A percentile compares a stretch with the other conserved stretches of the same genome.
phyloP scores from a whole-genome alignment of 768 basidiomycete species.

The Leccinum rimulosum region DNA sequence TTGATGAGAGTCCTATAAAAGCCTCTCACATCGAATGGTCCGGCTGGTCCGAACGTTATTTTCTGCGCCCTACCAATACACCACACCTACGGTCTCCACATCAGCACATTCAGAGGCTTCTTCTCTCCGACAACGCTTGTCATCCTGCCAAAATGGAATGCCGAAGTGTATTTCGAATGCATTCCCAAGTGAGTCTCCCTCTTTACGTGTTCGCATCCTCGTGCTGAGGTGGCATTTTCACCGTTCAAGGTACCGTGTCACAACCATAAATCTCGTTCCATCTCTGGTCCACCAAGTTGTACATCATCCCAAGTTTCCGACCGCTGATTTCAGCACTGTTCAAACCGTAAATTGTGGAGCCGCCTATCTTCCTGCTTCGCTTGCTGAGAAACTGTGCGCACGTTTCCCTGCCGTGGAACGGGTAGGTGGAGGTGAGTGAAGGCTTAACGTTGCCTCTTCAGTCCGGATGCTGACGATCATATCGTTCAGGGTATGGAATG shows the following conservation, averaged over 20 bases:
- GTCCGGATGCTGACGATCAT: constrained; percentile 3
- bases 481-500: constrained; percentile 61
- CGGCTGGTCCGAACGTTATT: constrained; percentile 44
- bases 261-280: constrained; percentile 52
- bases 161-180: constrained; percentile 45
- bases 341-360: constrained; percentile 49
- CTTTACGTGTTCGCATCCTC: not conserved
- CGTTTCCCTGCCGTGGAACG: constrained; percentile 35
- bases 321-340: constrained; percentile 54
- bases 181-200: constrained; percentile 55
- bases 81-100: constrained; percentile 63
- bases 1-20: constrained; percentile 15
- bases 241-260: constrained; percentile 50
- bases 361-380: constrained; percentile 61
- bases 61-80: constrained; percentile 68
- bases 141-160: constrained; percentile 61
- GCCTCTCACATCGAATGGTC: constrained; percentile 40
- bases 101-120: constrained; percentile 47
- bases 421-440: constrained; percentile 45
- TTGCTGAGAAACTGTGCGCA: constrained; percentile 41
- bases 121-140: constrained; percentile 46
- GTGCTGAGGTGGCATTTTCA: not conserved
- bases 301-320: constrained; percentile 44
- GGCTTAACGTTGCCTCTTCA: not conserved
- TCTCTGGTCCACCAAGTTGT: constrained; percentile 66